phyloP scores from a whole-genome alignment of 2,329 filamentous ascomycete species.

The Amauroascus niger region DNA sequence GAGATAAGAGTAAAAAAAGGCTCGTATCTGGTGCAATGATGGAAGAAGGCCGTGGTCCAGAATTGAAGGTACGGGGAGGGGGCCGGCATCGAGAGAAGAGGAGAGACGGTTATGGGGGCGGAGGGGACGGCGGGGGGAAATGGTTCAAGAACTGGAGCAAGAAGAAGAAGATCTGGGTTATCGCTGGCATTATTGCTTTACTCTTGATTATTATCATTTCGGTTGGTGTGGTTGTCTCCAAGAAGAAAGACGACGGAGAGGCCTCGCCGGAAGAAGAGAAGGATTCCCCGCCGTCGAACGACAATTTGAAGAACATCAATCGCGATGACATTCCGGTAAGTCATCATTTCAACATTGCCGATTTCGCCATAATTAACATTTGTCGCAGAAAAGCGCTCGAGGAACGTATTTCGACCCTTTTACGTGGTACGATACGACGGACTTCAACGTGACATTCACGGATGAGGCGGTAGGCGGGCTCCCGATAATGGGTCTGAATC shows the following conservation, averaged over 20 bases:
- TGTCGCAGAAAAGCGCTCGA: conserved; percentile 45
- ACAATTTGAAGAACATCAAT: conserved; percentile 46
- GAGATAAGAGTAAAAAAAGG: conserved; percentile 41
- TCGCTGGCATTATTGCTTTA: conserved; percentile 45
- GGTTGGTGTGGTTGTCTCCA: conserved; percentile 56
- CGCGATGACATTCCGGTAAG: conserved; percentile 49
- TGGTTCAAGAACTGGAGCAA: conserved; percentile 34
- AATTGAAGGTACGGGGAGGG: conserved; percentile 44
- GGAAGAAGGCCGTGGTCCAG: conserved; percentile 52
- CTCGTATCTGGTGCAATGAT: conserved; percentile 61
- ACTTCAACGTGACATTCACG: conserved; percentile 94
- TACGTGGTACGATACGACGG: conserved; percentile 77
- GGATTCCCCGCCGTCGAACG: conserved; percentile 29
- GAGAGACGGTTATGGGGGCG: conserved; percentile 32
- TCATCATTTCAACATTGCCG: neutral
- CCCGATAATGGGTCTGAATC: conserved; percentile 81
- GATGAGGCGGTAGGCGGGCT: conserved; percentile 72
- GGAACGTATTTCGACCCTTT: conserved; percentile 80
- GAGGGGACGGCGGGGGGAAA: conserved; percentile 27
- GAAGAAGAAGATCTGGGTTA: conserved; percentile 44
- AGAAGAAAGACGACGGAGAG: conserved; percentile 43
- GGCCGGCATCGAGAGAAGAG: conserved; percentile 33
- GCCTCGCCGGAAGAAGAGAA: conserved; percentile 19
- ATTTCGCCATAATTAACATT: conserved; percentile 14
- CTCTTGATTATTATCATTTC: conserved; percentile 58